These are phyloP conservation scores for Ehretia macrophylla DNA, from an alignment of 257 asterid genomes.

Conservation along the genomic window DNA sequence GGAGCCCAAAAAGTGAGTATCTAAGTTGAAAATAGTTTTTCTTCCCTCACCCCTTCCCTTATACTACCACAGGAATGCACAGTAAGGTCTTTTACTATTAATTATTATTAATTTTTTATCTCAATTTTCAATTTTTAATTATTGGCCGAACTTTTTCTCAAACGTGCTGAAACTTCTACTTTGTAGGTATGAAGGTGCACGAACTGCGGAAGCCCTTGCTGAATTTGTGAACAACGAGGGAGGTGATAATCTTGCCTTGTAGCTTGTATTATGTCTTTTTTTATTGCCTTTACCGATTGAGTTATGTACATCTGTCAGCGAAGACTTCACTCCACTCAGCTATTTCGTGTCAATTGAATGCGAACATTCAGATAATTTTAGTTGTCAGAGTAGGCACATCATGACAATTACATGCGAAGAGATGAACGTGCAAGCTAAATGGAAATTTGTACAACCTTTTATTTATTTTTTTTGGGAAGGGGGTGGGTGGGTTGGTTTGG, in stretches of 20 bases:
- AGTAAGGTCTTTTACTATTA: no score
- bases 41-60: no score
- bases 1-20: constrained; percentile 83
- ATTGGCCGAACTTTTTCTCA: background rate
- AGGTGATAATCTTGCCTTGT: constrained; percentile 38
- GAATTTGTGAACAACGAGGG: constrained; percentile 77
- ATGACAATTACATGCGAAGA: no score
- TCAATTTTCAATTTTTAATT: background rate
- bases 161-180: background rate
- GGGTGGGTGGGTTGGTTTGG: no score
- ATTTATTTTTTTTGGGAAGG: no score
- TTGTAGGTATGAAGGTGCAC: constrained; percentile 74
- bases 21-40: background rate
- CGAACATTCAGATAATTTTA: no score
- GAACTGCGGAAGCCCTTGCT: constrained; percentile 78
- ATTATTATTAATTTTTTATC: no score
- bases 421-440: no score
- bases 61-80: no score
- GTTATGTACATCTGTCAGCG: background rate
- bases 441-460: no score
- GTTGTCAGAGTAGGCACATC: no score
- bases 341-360: background rate
- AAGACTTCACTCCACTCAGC: background rate
- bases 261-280: background rate
- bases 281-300: no score